Percentiles rank a stretch among this genome's conserved stretches.
These are phyloP conservation scores for Cyathus pygmaeus DNA, from an alignment of 1,284 basidiomycete species.

Conservation along the genomic window DNA sequence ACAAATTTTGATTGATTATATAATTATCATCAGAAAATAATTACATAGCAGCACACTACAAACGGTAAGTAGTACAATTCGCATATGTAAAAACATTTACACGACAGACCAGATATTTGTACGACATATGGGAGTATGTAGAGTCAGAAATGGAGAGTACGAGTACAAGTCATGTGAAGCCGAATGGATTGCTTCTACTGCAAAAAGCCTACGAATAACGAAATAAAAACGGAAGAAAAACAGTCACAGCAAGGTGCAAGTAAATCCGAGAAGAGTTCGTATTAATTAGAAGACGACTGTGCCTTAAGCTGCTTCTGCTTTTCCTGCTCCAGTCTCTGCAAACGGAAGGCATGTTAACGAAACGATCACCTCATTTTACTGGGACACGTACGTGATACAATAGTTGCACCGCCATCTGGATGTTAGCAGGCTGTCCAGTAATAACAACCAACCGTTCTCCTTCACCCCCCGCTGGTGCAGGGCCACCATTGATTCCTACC, in stretches of 20 bases:
- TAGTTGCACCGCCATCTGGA: slow-evolving; percentile 95
- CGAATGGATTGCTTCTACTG: no score
- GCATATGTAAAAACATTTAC: no score
- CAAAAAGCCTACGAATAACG: no score
- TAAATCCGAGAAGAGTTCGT: not conserved
- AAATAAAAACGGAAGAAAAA: not conserved
- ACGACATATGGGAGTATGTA: no score
- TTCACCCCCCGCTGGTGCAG: slow-evolving; percentile 76
- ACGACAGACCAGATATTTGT: no score
- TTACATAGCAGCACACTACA: no score
- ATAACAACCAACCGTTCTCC: slow-evolving; percentile 93
- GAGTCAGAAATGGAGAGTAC: no score
- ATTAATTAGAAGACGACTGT: slow-evolving; percentile 2
- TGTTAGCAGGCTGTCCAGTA: slow-evolving; percentile 92
- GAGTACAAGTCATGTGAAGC: no score
- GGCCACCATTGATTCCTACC: slow-evolving; percentile 68
- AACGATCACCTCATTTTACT: not conserved
- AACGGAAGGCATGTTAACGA: slow-evolving; percentile 6
- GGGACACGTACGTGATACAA: slow-evolving; percentile 83
- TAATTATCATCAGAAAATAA: no score
- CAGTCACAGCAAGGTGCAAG: not conserved
- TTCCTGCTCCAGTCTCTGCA: slow-evolving; percentile 86
- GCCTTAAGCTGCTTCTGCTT: slow-evolving; percentile 83
- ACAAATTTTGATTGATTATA: no score
- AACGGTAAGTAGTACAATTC: no score